Conservation (phyloP, 2,329 filamentous ascomycete genomes). For the Xylaria sp. region DNA sequence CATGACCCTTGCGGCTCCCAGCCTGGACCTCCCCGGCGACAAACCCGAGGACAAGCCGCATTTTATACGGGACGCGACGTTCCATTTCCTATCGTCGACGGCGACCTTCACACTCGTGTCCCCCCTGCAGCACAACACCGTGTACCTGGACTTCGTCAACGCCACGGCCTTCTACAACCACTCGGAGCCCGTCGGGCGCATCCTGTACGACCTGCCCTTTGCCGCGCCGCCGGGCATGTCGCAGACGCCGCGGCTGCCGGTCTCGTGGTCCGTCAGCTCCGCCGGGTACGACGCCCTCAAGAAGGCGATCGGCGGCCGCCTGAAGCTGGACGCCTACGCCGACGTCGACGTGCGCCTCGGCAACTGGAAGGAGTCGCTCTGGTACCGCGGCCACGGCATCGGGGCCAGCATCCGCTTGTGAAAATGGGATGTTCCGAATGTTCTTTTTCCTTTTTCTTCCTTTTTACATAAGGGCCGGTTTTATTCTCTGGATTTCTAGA, state of each 20-base stretch:
- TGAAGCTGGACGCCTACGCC: slow-evolving; percentile 80
- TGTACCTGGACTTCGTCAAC: slow-evolving; percentile 79
- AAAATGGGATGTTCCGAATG: no score
- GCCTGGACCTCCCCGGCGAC: slow-evolving; percentile 60
- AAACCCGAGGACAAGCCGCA: slow-evolving; percentile 53
- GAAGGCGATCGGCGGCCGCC: slow-evolving; percentile 75
- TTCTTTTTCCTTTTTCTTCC: neutral
- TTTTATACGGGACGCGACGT: slow-evolving; percentile 84
- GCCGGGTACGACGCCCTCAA: slow-evolving; percentile 83
- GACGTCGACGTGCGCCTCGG: slow-evolving; percentile 75
- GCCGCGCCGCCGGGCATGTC: slow-evolving; percentile 74
- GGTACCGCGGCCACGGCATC: slow-evolving; percentile 71
- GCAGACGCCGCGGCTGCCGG: slow-evolving; percentile 75
- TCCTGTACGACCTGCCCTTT: slow-evolving; percentile 75
- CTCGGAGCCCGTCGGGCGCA: slow-evolving; percentile 75
- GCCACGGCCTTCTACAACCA: slow-evolving; percentile 86
- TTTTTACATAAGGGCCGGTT: slow-evolving; percentile 4
- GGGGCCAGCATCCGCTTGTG: slow-evolving; percentile 64
- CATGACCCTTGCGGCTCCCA: slow-evolving; percentile 72
- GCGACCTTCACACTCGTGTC: slow-evolving; percentile 83
- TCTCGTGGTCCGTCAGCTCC: slow-evolving; percentile 75
- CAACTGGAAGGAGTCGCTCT: slow-evolving; percentile 71
- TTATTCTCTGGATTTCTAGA: slow-evolving; percentile 8
- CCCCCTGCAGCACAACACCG: slow-evolving; percentile 70
- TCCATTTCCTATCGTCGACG: slow-evolving; percentile 85